Conservation (phyloP, 2,329 filamentous ascomycete species). For the Phaeosphaeria sp. region DNA sequence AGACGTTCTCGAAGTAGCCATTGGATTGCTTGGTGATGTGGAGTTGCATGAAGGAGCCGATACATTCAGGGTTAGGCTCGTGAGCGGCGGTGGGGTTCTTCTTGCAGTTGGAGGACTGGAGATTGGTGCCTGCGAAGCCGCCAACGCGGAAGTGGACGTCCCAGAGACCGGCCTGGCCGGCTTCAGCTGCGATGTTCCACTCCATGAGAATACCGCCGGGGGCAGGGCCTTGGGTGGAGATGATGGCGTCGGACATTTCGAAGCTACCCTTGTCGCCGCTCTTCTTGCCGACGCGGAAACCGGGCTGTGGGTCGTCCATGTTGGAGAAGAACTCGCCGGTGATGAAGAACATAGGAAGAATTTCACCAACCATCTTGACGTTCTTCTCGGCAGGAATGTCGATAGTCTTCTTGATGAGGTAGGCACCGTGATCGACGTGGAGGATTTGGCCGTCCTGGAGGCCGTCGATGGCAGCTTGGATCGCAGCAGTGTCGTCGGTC, state of each 20-base stretch:
- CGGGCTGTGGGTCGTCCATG: conserved; percentile 76
- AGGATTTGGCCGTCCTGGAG: conserved; percentile 67
- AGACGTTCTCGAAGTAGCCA: conserved; percentile 85
- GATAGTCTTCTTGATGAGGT: conserved; percentile 66
- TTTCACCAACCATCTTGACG: conserved; percentile 87
- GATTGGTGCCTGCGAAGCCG: conserved; percentile 80
- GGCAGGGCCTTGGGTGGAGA: conserved; percentile 81
- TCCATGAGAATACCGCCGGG: conserved; percentile 90
- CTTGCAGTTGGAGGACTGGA: conserved; percentile 79
- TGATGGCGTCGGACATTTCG: conserved; percentile 87
- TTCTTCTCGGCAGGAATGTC: conserved; percentile 67
- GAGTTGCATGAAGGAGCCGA: conserved; percentile 72
- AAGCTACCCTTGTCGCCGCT: conserved; percentile 78
- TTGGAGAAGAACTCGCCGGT: conserved; percentile 76
- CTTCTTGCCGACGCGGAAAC: conserved; percentile 79
- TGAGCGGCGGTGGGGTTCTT: conserved; percentile 74
- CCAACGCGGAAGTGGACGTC: conserved; percentile 96
- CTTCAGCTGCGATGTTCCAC: conserved; percentile 77
- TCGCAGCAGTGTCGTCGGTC: conserved; percentile 84
- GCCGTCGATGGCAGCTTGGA: conserved; percentile 78
- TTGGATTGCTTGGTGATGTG: conserved; percentile 64
- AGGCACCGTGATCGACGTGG: conserved; percentile 70
- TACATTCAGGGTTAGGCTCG: conserved; percentile 69
- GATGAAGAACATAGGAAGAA: conserved; percentile 90
- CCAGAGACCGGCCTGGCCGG: conserved; percentile 83